phyloP scores from a whole-genome alignment of 1,284 basidiomycete species.

The Sutorius eximius region DNA sequence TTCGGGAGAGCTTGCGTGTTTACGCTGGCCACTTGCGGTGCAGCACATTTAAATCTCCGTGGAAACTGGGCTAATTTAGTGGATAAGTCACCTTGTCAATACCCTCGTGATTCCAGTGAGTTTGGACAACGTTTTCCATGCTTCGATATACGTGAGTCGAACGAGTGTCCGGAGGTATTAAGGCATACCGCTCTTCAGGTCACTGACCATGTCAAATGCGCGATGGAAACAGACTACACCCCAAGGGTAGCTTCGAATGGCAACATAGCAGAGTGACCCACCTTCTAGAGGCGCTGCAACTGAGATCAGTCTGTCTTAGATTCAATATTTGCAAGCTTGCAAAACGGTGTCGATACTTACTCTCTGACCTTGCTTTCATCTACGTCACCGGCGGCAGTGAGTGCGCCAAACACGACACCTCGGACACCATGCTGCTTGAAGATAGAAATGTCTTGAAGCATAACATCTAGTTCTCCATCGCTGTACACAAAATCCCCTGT shows the following conservation, averaged over 20 bases:
- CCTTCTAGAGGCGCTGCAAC: conserved; percentile 66
- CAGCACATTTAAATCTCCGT: conserved; percentile 6
- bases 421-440: conserved; percentile 58
- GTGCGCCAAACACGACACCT: conserved; percentile 72
- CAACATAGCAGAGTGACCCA: conserved; percentile 23
- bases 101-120: conserved; percentile 70
- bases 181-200: conserved; percentile 51
- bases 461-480: conserved; percentile 61
- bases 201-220: conserved; percentile 74
- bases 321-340: conserved; percentile 2
- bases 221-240: conserved; percentile 76
- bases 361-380: conserved; percentile 53
- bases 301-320: conserved; percentile 49
- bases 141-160: conserved; percentile 36
- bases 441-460: conserved; percentile 66
- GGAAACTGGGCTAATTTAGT: not conserved
- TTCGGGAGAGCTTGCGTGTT: conserved; percentile 35
- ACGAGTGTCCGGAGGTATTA: not conserved
- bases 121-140: conserved; percentile 50
- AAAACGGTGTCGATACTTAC: conserved; percentile 36
- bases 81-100: conserved; percentile 60
- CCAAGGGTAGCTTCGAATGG: not conserved
- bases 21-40: conserved; percentile 50
- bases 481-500: conserved; percentile 77
- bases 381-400: conserved; percentile 59